These are phyloP conservation scores for Torrubiella hemipterigena DNA, from an alignment of 2,329 filamentous ascomycete species.

Conservation along the genomic window DNA sequence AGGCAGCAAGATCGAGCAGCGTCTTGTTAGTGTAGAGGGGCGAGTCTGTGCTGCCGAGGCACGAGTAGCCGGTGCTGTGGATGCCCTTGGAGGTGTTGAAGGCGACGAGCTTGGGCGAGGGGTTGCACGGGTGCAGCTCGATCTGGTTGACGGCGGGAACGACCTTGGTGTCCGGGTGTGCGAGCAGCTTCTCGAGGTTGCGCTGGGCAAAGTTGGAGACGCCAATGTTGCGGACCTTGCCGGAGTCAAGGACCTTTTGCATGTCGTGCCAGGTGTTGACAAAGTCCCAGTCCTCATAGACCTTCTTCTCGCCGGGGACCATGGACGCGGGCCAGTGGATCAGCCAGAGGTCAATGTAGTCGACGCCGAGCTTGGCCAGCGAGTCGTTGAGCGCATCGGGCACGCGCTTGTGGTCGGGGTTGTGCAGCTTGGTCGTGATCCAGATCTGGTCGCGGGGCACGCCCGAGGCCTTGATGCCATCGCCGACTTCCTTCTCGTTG, in stretches of 20 bases:
- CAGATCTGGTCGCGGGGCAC: conserved; percentile 56
- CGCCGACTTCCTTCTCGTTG: conserved; percentile 60
- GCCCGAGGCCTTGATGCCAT: conserved; percentile 50
- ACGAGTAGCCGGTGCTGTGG: conserved; percentile 63
- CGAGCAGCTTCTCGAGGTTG: conserved; percentile 64
- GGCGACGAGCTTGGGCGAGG: conserved; percentile 65
- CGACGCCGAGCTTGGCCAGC: conserved; percentile 46
- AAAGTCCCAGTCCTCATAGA: conserved; percentile 69
- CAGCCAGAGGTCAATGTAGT: conserved; percentile 60
- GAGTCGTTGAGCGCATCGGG: conserved; percentile 48
- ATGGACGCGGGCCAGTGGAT: conserved; percentile 62
- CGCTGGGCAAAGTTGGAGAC: conserved; percentile 71
- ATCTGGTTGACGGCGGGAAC: conserved; percentile 67
- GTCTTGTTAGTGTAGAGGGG: conserved; percentile 56
- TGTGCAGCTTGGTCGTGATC: conserved; percentile 74
- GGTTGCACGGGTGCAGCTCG: conserved; percentile 71
- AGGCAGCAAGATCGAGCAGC: conserved; percentile 49
- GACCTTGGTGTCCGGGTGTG: conserved; percentile 48
- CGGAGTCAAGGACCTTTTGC: conserved; percentile 52
- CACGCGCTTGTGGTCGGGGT: conserved; percentile 64
- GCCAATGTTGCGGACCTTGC: conserved; percentile 68
- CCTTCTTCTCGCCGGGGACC: conserved; percentile 53
- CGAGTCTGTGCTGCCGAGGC: conserved; percentile 59
- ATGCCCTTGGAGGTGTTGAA: conserved; percentile 65
- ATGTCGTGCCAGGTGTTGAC: conserved; percentile 65